Percentiles rank a stretch among this genome's conserved stretches.
These are phyloP conservation scores for Chaetomiaceae sp. DNA, from an alignment of 2,329 filamentous ascomycete species.

Conservation along the genomic window DNA sequence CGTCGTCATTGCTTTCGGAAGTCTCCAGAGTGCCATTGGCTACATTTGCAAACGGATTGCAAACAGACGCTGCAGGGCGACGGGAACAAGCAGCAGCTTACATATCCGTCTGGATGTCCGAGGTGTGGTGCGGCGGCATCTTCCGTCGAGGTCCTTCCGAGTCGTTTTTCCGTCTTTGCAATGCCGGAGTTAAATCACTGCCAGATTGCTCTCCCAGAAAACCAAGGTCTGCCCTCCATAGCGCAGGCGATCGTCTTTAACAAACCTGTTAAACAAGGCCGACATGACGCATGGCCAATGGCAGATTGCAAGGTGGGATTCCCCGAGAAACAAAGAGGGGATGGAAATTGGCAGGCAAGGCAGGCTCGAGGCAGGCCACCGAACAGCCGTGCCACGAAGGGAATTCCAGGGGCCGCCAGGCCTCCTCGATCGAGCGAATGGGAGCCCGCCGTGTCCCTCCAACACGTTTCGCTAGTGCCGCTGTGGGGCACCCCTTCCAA, in stretches of 20 bases:
- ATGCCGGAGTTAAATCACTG: conserved; percentile 3
- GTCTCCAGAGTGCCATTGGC: background rate
- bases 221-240: background rate
- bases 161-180: background rate
- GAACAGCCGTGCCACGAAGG: conserved; percentile 15
- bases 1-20: background rate
- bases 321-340: conserved; percentile 6
- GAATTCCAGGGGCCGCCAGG: conserved; percentile 19
- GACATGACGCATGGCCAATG: background rate
- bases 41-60: background rate
- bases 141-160: background rate
- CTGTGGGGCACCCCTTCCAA: conserved; percentile 20
- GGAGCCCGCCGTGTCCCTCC: conserved; percentile 18
- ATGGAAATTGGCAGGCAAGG: conserved; percentile 20
- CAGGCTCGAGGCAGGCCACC: background rate
- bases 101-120: background rate
- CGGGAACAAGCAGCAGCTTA: background rate
- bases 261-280: background rate
- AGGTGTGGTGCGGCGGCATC: background rate
- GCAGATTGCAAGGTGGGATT: conserved; percentile 13
- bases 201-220: background rate
- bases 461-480: conserved; percentile 26
- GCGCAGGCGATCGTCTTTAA: background rate
- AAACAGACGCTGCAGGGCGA: background rate
- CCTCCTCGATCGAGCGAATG: conserved; percentile 22